Evolutionary conservation across 2,329 filamentous ascomycete species (phyloP), one percentile per base, ranked within the genome.

Genomic region (Remersonia thermophila): DNA sequence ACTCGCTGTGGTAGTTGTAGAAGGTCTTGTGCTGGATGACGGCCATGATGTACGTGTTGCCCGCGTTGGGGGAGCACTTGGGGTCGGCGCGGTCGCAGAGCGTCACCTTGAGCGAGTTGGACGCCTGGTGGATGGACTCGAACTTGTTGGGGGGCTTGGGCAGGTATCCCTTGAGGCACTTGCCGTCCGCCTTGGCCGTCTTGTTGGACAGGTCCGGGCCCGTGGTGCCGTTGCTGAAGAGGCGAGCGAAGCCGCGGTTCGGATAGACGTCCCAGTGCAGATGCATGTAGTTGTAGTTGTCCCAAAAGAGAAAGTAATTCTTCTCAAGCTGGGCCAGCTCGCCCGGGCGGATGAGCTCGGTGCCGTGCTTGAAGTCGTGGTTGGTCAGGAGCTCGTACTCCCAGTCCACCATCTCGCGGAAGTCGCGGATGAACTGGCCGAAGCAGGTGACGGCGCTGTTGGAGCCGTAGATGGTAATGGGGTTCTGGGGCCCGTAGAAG

Each of bases 251-350:
- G 0, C 55, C 56, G 0, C 73, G 65, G 13, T 55, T 55, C 0
- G 71, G 71, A 1, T 49, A 45, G 2, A 73, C 48, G 42, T 75
- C 69, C 49, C 73, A 64, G 48, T 77, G 71, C 1, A 61, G 57
- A 47, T 72, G 72, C 33, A 62, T 53, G 14, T 59, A 49, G 4
- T 60, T 62, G 0, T 55, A 39, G 0, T 41, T 39, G 42, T 74
- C 71, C 72, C 72, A 77, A 55, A 77, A 77, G 2, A 71, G 41
- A 44, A 77, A 77, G 59, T 63, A 78, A 47, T 78, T 77, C 62
- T 77, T 77, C 54, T 78, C 72, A 17, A 76, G 46, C 0, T 46
- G 26, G 3, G 50, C 47, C 46, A 56, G 66, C 0, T 66, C 62
- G 2, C 46, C 39, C 0, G 69, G 71, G 0, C 71, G 57, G 27